Conservation (phyloP, 495 filamentous ascomycete species). For the Hyaloscypha bicolor region DNA sequence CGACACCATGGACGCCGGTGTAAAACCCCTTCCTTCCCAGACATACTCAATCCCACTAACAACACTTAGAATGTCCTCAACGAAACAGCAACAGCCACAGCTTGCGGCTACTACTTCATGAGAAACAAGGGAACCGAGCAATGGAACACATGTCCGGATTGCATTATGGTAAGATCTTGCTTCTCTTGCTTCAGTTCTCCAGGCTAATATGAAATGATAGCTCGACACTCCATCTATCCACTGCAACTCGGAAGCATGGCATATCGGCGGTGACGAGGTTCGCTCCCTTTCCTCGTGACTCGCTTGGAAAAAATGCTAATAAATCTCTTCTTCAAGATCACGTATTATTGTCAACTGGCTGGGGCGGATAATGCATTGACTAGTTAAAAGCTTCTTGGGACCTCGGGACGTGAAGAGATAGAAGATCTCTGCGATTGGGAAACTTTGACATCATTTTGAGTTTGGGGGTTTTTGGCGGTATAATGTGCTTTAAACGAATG, state of each 20-base stretch:
- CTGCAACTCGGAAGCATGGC: constrained; percentile 12
- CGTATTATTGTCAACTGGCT: constrained; percentile 9
- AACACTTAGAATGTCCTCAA: constrained; percentile 9
- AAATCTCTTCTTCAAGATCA: neutral
- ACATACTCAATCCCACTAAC: neutral
- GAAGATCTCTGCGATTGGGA: too few species aligned
- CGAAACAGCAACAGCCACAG: constrained; percentile 1
- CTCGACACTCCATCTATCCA: neutral
- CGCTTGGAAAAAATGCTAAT: neutral
- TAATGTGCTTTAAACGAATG: too few species aligned
- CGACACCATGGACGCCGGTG: neutral
- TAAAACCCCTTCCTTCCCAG: neutral
- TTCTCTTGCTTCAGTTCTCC: neutral
- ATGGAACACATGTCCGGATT: constrained; percentile 19
- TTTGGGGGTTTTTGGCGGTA: too few species aligned
- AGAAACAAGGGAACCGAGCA: constrained; percentile 7
- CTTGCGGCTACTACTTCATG: constrained; percentile 9
- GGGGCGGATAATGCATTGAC: constrained; percentile 1
- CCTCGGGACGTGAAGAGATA: too few species aligned
- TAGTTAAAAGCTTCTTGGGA: too few species aligned
- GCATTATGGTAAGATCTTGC: constrained; percentile 11
- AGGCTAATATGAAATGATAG: neutral
- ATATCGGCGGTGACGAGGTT: constrained; percentile 13
- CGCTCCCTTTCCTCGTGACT: neutral
- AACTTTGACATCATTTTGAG: too few species aligned